These are phyloP conservation scores for Ganoderma resinaceum DNA, from an alignment of 1,284 basidiomycete species.

Conservation along the genomic window DNA sequence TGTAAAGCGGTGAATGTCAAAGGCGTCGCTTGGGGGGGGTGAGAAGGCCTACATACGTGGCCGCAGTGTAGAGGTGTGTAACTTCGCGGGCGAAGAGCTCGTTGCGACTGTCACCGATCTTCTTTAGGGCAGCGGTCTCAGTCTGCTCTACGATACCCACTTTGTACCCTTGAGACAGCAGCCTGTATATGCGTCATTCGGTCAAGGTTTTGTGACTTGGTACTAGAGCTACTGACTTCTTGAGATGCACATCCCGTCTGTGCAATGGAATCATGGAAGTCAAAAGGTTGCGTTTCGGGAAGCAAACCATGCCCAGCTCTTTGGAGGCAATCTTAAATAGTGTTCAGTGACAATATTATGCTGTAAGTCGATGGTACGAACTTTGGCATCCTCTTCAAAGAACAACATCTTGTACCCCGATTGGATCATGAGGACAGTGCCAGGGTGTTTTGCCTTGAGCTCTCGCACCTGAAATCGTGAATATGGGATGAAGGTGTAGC, in stretches of 20 bases:
- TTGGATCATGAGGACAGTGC: conserved; percentile 85
- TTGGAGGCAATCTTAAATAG: conserved; percentile 71
- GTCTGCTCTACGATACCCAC: conserved; percentile 93
- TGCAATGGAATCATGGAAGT: conserved; percentile 87
- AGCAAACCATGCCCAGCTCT: conserved; percentile 86
- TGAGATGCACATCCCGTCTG: conserved; percentile 85
- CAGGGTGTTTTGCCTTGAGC: conserved; percentile 78
- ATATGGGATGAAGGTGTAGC: neutral
- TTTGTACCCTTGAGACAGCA: conserved; percentile 88
- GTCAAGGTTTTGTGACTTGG: neutral
- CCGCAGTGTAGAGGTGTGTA: conserved; percentile 86
- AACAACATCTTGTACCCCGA: conserved; percentile 92
- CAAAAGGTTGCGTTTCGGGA: conserved; percentile 80
- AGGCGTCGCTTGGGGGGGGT: neutral
- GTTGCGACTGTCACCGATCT: conserved; percentile 84
- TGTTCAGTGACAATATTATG: neutral
- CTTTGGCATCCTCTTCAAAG: conserved; percentile 90
- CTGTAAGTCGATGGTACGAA: conserved; percentile 34
- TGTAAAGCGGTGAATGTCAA: conserved; percentile 38
- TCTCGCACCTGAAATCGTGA: conserved; percentile 59
- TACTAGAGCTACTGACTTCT: conserved; percentile 63
- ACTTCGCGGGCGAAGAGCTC: conserved; percentile 85
- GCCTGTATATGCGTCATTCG: conserved; percentile 47
- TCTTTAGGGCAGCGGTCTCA: conserved; percentile 97
- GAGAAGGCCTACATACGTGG: conserved; percentile 68